phyloP scores from a whole-genome alignment of 1,139 yeast species.

The Candida freyschussii region DNA sequence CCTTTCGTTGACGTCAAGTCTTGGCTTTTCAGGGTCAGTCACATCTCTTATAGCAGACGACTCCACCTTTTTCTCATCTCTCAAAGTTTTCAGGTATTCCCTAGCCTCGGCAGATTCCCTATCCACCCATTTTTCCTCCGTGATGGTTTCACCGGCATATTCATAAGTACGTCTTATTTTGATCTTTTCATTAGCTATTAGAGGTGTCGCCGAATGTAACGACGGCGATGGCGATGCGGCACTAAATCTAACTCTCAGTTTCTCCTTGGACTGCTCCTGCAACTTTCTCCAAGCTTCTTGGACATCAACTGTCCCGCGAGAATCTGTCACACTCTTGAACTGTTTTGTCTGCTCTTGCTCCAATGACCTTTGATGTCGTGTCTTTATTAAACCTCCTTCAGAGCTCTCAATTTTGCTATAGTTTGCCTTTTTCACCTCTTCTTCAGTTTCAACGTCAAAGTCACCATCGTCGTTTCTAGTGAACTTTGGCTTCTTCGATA shows the following conservation, averaged over 20 bases:
- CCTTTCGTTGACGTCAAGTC: slow-evolving; percentile 10
- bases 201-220: slow-evolving; percentile 6
- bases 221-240: slow-evolving; percentile 21
- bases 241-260: slow-evolving; percentile 22
- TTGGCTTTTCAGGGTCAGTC: slow-evolving; percentile 7
- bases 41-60: slow-evolving; percentile 7
- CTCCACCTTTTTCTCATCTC: slow-evolving; percentile 29
- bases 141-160: slow-evolving; percentile 82
- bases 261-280: slow-evolving; percentile 23
- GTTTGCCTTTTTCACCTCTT: slow-evolving; percentile 31
- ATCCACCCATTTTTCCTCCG: slow-evolving; percentile 74
- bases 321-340: slow-evolving; percentile 24
- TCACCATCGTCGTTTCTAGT: slow-evolving; percentile 34
- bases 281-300: slow-evolving; percentile 50
- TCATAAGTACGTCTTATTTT: slow-evolving; percentile 74
- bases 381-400: slow-evolving; percentile 51
- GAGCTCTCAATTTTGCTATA: slow-evolving; percentile 44
- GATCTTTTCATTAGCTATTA: slow-evolving; percentile 41
- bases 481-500: slow-evolving; percentile 21
- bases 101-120: slow-evolving; percentile 80
- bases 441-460: slow-evolving; percentile 30
- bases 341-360: slow-evolving; percentile 32
- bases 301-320: slow-evolving; percentile 33
- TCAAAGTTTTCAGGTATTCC: slow-evolving; percentile 48
- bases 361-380: slow-evolving; percentile 46